Evolutionary conservation across 2,329 filamentous ascomycete species (phyloP), one percentile per base, ranked within the genome.

Genomic region (Alternaria infectoria): DNA sequence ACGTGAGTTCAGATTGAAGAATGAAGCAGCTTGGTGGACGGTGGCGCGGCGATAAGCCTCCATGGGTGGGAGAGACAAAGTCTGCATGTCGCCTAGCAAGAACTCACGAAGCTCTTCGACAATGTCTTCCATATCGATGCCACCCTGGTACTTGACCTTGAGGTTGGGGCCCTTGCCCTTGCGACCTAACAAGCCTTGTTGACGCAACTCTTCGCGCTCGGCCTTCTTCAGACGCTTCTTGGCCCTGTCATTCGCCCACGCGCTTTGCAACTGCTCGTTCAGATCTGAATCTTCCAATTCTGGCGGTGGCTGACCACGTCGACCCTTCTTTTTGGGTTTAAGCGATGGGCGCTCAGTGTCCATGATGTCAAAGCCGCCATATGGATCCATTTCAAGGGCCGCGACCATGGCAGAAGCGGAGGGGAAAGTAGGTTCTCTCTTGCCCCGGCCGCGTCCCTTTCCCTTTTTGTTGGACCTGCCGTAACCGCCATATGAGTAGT

Each of bases 61-160:
- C 89, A 98, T 96, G 0, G 95, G 93, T 4, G 95, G 93, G 23
- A 98, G 83, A 5, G 88, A 83, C 6, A 96, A 84, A 90, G 85
- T 89, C 70, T 89, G 84, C 56, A 86, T 86, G 3, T 85, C 80
- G 19, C 89, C 86, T 25, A 88, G 77, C 21, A 97, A 81, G 75
- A 97, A 97, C 2, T 79, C 74, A 64, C 86, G 86, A 46, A 98
- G 85, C 79, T 97, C 93, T 17, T 87, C 83, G 63, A 89, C 89
- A 47, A 97, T 83, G 55, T 94, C 87, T 17, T 89, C 84, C 66
- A 93, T 83, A 26, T 83, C 86, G 82, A 97, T 91, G 44, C 93
- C 92, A 40, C 87, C 83, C 1, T 86, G 85, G 74, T 96, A 96
- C 71, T 93, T 96, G 64, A 86, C 81, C 66, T 87, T 88, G 54